Evolutionary conservation across 805 yeast species (phyloP), one percentile per base, ranked within the genome.

Genomic region (Nakazawaea laoshanensis): DNA sequence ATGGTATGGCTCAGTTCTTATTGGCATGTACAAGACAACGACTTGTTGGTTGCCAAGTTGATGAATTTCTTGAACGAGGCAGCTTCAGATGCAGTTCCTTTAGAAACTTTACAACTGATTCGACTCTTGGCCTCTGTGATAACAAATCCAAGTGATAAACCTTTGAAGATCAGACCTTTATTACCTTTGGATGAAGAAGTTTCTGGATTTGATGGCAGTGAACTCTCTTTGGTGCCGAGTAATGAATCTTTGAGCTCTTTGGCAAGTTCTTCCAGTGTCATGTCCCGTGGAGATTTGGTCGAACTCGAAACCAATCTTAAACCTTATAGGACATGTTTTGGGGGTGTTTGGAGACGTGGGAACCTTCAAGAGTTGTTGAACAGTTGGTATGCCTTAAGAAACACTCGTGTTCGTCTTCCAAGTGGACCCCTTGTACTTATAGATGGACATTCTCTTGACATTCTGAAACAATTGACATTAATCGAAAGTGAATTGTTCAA

Each of bases 1-100:
- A 82, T 76, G 50, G 61, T 73, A 22, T 89, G 98, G 98, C 58
- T 89, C 53, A 94, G 86, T 53, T 78, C 92, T 32, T 87, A 81
- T 50, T 89, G 96, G 96, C 73, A 77, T 41, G 72, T 70, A 30
- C 63, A 67, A 27, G 48, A 47, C 13, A 95, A 87, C 51, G 70
- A 69, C 40, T 56, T 53, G 17, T 59, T 77, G 24, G 57, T 87
- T 29, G 74, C 92, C 9, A 78, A 85, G 0, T 57, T 86, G 46
- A 67, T 82, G 28, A 82, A 82, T 47, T 81, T 86, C 49, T 77
- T 84, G 48, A 83, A 82, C 50, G 94, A 83, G 53, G 86, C 77
- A 10, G 64, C 77, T n/a, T 62, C 72, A n/a, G 47, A 52, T 9
- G 62, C 52, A 37, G 56, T 81, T 33, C 94, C 92, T 1, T 54